These are phyloP conservation scores for Cladosporium sp. DNA, from an alignment of 2,329 filamentous ascomycete species.

Conservation along the genomic window DNA sequence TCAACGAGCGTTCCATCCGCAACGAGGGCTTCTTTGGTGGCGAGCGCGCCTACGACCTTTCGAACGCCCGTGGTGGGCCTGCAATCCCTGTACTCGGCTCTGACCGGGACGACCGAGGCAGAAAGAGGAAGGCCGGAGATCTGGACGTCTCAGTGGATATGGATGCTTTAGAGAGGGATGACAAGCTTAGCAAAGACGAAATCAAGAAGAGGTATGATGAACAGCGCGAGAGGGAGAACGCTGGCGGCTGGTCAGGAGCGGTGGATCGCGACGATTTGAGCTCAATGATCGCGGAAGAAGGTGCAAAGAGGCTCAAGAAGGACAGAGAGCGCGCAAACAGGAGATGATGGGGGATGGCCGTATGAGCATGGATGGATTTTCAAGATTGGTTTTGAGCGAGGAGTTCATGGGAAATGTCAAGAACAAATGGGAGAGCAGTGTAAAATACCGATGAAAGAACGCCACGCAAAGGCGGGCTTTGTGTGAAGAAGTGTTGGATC, in stretches of 20 bases:
- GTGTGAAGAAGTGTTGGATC: background rate
- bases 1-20: slow-evolving; percentile 83
- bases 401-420: slow-evolving; percentile 17
- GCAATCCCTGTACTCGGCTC: slow-evolving; percentile 74
- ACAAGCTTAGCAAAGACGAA: slow-evolving; percentile 82
- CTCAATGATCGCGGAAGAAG: slow-evolving; percentile 95
- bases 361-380: slow-evolving; percentile 1
- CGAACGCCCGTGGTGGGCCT: slow-evolving; percentile 51
- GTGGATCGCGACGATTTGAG: slow-evolving; percentile 85
- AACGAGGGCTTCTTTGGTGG: slow-evolving; percentile 95
- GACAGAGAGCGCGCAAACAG: slow-evolving; percentile 73
- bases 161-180: slow-evolving; percentile 72
- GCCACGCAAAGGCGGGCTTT: background rate
- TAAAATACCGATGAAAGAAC: background rate
- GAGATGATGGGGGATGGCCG: slow-evolving; percentile 32
- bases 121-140: slow-evolving; percentile 90
- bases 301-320: slow-evolving; percentile 83
- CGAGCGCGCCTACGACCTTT: slow-evolving; percentile 89
- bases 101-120: slow-evolving; percentile 74
- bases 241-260: slow-evolving; percentile 65
- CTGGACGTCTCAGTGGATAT: slow-evolving; percentile 90
- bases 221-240: slow-evolving; percentile 60
- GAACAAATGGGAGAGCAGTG: slow-evolving; percentile 2
- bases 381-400: slow-evolving; percentile 18
- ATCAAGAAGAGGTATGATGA: slow-evolving; percentile 78